phyloP scores from a whole-genome alignment of 2,329 filamentous ascomycete species.

The Beauveria sp. region DNA sequence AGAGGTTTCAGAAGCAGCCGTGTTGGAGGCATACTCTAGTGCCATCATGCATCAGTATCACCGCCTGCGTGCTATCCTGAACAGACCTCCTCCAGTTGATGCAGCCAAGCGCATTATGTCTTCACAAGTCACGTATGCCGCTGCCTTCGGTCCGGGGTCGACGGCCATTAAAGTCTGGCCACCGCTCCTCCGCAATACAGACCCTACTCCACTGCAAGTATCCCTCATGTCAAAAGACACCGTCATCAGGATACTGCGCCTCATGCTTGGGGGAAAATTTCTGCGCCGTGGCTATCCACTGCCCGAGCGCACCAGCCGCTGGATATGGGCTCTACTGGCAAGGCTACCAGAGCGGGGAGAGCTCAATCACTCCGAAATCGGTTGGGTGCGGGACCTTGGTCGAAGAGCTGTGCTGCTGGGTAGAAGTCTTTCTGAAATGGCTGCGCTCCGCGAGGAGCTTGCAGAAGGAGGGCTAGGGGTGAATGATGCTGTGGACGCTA shows the following conservation, averaged over 20 bases:
- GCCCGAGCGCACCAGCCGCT: slow-evolving; percentile 62
- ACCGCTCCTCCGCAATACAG: slow-evolving; percentile 40
- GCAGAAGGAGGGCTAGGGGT: slow-evolving; percentile 33
- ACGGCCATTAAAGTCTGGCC: slow-evolving; percentile 46
- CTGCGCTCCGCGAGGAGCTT: slow-evolving; percentile 36
- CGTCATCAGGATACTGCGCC: slow-evolving; percentile 57
- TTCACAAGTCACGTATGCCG: slow-evolving; percentile 48
- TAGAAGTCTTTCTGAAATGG: slow-evolving; percentile 46
- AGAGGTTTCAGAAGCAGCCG: slow-evolving; percentile 27
- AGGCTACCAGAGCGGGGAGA: slow-evolving; percentile 67
- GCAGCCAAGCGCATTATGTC: slow-evolving; percentile 45
- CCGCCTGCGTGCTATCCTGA: slow-evolving; percentile 55
- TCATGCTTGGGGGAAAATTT: slow-evolving; percentile 58
- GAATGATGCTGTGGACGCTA: slow-evolving; percentile 40
- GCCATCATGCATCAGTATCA: slow-evolving; percentile 59
- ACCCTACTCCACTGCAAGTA: slow-evolving; percentile 52
- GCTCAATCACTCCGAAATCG: slow-evolving; percentile 67
- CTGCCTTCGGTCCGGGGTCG: slow-evolving; percentile 43
- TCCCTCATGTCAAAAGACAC: slow-evolving; percentile 59
- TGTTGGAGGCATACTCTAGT: slow-evolving; percentile 60
- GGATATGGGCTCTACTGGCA: slow-evolving; percentile 79
- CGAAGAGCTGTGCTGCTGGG: slow-evolving; percentile 62
- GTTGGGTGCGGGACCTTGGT: slow-evolving; percentile 69
- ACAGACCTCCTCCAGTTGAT: slow-evolving; percentile 43
- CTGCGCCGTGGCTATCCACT: slow-evolving; percentile 53